Evolutionary conservation across 805 yeast genomes (phyloP).

Genomic region (Pichia exigua): DNA sequence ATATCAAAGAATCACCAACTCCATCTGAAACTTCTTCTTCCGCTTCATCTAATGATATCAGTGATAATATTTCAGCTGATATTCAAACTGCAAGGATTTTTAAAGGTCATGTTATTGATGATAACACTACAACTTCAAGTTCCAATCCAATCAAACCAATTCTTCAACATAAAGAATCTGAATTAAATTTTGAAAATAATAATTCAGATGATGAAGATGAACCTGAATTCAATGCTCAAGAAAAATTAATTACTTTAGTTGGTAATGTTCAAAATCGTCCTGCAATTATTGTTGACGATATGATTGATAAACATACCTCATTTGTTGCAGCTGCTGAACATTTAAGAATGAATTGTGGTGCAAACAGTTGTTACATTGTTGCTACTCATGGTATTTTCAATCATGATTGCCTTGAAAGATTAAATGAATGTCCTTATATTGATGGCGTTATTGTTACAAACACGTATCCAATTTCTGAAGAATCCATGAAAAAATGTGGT

Average conservation of each 20-base stretch:
- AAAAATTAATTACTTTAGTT: slow-evolving; percentile 88
- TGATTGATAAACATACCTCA: slow-evolving; percentile 92
- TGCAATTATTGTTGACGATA: slow-evolving; percentile 91
- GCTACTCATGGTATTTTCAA: slow-evolving; percentile 96
- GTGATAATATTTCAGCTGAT: slow-evolving; percentile 64
- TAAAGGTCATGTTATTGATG: slow-evolving; percentile 94
- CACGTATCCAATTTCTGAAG: slow-evolving; percentile 81
- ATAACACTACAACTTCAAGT: slow-evolving; percentile 30
- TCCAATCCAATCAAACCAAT: slow-evolving; percentile 13
- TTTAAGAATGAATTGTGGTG: slow-evolving; percentile 92
- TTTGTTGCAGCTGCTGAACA: slow-evolving; percentile 98
- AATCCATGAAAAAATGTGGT: slow-evolving; percentile 45
- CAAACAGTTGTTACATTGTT: slow-evolving; percentile 78
- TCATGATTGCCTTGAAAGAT: slow-evolving; percentile 73
- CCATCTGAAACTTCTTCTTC: neutral
- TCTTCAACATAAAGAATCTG: slow-evolving; percentile 20
- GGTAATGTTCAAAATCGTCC: slow-evolving; percentile 91
- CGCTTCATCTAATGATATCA: slow-evolving; percentile 26
- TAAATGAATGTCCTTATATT: slow-evolving; percentile 72
- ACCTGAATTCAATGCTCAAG: slow-evolving; percentile 51
- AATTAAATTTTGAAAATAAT: slow-evolving; percentile 51
- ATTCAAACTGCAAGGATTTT: slow-evolving; percentile 94
- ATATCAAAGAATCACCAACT: slow-evolving; percentile 20
- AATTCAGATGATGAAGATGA: slow-evolving; percentile 90
- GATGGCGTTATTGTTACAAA: slow-evolving; percentile 93